phyloP scores from a whole-genome alignment of 257 asterid species.

The Ballota nigra region DNA sequence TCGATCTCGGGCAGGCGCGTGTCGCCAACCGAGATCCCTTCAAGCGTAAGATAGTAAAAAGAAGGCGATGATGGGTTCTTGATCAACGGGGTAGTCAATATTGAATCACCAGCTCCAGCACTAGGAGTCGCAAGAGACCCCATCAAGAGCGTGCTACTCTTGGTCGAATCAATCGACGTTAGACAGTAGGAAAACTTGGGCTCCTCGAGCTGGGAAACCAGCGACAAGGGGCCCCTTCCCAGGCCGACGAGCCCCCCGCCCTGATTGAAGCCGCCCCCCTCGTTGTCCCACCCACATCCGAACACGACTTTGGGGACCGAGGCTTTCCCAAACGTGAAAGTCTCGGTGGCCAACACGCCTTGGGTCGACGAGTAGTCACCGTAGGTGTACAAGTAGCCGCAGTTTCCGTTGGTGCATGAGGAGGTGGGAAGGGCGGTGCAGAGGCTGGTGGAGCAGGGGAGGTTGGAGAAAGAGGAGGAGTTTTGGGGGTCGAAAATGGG shows the following conservation, averaged over 20 bases:
- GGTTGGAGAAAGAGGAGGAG: constrained; percentile 43
- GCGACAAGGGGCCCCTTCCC: constrained; percentile 77
- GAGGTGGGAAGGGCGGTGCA: constrained; percentile 53
- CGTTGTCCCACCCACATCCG: constrained; percentile 79
- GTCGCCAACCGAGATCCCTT: constrained; percentile 80
- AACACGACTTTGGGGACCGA: constrained; percentile 52
- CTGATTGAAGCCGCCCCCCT: constrained; percentile 64
- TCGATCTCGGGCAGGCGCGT: constrained; percentile 48
- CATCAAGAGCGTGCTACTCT: constrained; percentile 53
- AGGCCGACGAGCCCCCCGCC: constrained; percentile 84
- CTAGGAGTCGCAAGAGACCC: constrained; percentile 44
- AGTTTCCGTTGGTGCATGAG: constrained; percentile 37
- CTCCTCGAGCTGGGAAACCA: constrained; percentile 75
- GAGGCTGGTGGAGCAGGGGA: constrained; percentile 51
- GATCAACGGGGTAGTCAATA: constrained; percentile 48
- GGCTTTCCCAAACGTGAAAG: constrained; percentile 51
- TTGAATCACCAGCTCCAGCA: not conserved
- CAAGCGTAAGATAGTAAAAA: constrained; percentile 65
- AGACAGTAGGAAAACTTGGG: constrained; percentile 76
- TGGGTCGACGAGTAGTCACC: constrained; percentile 80
- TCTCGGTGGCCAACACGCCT: constrained; percentile 64
- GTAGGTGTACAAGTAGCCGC: constrained; percentile 64
- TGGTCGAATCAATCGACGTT: constrained; percentile 57
- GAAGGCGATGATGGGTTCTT: constrained; percentile 66
- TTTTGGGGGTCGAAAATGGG: constrained; percentile 59